Evolutionary conservation across 768 basidiomycete genomes (phyloP), one percentile per base, ranked within the genome.

Genomic region (Trametes cubensis): DNA sequence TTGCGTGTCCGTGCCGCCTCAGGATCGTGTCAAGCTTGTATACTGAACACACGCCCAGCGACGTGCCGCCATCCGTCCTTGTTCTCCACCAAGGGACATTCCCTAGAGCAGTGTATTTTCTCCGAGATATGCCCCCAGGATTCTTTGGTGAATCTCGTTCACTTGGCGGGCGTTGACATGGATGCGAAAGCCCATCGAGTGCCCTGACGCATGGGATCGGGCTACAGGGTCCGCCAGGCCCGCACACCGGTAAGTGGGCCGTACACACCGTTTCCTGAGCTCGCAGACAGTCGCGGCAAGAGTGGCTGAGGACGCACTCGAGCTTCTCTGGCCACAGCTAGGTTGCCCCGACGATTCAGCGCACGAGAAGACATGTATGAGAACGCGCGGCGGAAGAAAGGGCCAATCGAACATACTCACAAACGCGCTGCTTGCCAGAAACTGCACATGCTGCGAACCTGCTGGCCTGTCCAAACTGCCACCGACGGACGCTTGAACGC

Each of bases 271-370:
- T 38, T 8, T 40, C 11, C 14, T 6, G 17, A 21, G 25, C 54
- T 23, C 25, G 17, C 21, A 49, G 21, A 17, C 23, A 26, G 25
- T 17, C 28, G 26, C 42, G 34, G 34, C 2, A 34, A 34, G 34
- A 34, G 34, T 34, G 34, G 34, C 34, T 34, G 34, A 34, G 34
- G 28, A 23, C 44, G 39, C 21, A 28, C 28, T 28, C 34, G 17
- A 51, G 55, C 49, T 62, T 57, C 61, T 58, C 34, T 30, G 17
- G 39, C 51, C 3, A 48, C 20, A 56, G 63, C 63, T 64, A 64
- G 49, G 63, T 64, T 60, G 47, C 30, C 17, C 63, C 63, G 63
- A 64, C 34, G 55, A 57, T 56, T 55, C 54, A 54, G 60, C 63
- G 63, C 15, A 38, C 23, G 55, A 34, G 44, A 49, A 48, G 49